These are phyloP conservation scores for Macrotyloma uniflorum DNA, from an alignment of 306 rosid genomes.

Conservation along the genomic window DNA sequence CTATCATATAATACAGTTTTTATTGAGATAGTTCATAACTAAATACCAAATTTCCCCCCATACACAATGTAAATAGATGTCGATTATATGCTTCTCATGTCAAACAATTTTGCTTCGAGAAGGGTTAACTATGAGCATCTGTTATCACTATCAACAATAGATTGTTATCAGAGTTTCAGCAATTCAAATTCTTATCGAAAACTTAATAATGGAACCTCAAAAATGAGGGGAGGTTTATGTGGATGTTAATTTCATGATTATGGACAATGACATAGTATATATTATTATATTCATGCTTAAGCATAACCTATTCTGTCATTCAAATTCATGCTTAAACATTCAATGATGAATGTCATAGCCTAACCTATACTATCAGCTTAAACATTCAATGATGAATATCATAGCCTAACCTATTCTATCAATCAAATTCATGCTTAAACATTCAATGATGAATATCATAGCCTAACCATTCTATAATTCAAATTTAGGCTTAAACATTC, in stretches of 20 bases:
- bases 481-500: too few species aligned
- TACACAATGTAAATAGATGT: background rate
- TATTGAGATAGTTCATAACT: background rate
- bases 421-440: background rate
- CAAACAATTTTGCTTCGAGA: slow-evolving; percentile 19
- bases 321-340: background rate
- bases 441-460: background rate
- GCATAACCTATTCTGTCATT: background rate
- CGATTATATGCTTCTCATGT: background rate
- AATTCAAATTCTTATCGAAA: background rate
- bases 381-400: too few species aligned
- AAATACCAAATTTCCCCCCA: background rate
- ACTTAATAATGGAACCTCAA: slow-evolving; percentile 6
- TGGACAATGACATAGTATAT: background rate
- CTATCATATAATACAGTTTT: background rate
- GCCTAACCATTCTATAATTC: too few species aligned
- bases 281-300: background rate
- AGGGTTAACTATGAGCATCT: background rate
- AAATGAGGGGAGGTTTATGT: background rate
- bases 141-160: background rate
- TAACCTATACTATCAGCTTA: too few species aligned
- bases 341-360: background rate
- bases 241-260: background rate
- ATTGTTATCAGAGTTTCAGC: background rate
- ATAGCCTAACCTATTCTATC: background rate